Conservation (phyloP, 768 basidiomycete genomes). For the Tricholoma saponaceum region DNA sequence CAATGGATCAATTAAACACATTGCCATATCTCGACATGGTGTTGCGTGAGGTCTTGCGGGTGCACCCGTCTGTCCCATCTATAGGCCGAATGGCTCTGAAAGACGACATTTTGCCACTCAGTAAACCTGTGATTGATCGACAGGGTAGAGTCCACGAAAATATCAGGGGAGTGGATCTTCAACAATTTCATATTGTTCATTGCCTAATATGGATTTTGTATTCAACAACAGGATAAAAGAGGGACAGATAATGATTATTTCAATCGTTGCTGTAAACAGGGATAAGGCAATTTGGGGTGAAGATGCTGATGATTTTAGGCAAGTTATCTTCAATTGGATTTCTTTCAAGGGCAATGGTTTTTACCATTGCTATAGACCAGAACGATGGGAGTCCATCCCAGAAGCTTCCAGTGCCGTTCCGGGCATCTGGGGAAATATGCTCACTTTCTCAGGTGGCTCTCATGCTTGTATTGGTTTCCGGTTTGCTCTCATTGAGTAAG, state of each 20-base stretch:
- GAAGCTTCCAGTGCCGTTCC: too few relatives aligned
- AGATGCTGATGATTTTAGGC: conserved; percentile 61
- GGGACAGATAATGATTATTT: conserved; percentile 43
- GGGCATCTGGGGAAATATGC: too few relatives aligned
- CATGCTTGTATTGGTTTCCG: too few relatives aligned
- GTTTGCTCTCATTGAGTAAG: too few relatives aligned
- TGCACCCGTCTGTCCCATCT: conserved; percentile 47
- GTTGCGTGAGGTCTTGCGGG: conserved; percentile 54
- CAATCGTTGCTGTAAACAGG: conserved; percentile 50
- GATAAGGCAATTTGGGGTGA: conserved; percentile 55
- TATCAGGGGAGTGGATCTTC: conserved; percentile 30
- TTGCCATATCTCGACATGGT: conserved; percentile 67
- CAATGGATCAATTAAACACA: conserved; percentile 64
- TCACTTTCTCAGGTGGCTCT: too few relatives aligned
- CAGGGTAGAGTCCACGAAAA: conserved; percentile 34
- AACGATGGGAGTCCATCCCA: too few relatives aligned
- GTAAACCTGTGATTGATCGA: conserved; percentile 38
- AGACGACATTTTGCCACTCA: conserved; percentile 51
- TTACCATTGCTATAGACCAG: too few relatives aligned
- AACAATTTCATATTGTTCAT: not conserved
- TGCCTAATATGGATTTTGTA: not conserved
- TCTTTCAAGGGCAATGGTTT: too few relatives aligned
- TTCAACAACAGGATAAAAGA: conserved; percentile 28
- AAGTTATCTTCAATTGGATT: too few relatives aligned
- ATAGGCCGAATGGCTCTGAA: conserved; percentile 41